Evolutionary conservation across 306 rosid species (phyloP).

Genomic region (Castanopsis chinensis): DNA sequence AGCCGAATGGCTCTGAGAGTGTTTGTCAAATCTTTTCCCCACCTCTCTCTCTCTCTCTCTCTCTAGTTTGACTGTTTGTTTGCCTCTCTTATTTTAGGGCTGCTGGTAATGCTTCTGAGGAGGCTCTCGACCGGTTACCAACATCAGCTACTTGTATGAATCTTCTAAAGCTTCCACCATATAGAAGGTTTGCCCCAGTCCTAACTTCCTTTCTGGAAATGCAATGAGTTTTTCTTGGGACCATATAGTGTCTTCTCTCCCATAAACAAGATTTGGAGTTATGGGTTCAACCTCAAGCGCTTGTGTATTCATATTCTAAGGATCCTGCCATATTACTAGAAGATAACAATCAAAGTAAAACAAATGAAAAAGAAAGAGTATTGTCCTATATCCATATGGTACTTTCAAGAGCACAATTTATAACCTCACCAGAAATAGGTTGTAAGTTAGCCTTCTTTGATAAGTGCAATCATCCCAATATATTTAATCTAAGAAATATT

Average conservation of each 20-base stretch:
- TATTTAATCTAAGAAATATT: background rate
- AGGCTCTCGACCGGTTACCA: slow-evolving; percentile 91
- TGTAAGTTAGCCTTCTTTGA: background rate
- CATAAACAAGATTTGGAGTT: background rate
- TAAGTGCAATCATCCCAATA: background rate
- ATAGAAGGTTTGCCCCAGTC: slow-evolving; percentile 69
- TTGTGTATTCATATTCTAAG: background rate
- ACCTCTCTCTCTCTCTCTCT: background rate
- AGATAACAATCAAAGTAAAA: background rate
- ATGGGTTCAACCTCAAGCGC: background rate
- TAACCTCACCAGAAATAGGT: background rate
- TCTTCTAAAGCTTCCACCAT: slow-evolving; percentile 96
- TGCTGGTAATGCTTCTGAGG: slow-evolving; percentile 85
- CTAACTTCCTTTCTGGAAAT: slow-evolving; percentile 11
- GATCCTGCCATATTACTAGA: background rate
- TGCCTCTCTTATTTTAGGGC: slow-evolving; percentile 52
- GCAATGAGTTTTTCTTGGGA: background rate
- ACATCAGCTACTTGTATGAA: slow-evolving; percentile 99
- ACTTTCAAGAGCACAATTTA: background rate
- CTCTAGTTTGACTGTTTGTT: slow-evolving; percentile 4
- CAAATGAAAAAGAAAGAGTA: background rate
- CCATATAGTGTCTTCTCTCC: background rate
- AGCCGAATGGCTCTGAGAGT: background rate
- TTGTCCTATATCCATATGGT: background rate
- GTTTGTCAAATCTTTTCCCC: background rate